phyloP scores from a whole-genome alignment of 129 eudicot genomes.

The Flaveria ramosissima region DNA sequence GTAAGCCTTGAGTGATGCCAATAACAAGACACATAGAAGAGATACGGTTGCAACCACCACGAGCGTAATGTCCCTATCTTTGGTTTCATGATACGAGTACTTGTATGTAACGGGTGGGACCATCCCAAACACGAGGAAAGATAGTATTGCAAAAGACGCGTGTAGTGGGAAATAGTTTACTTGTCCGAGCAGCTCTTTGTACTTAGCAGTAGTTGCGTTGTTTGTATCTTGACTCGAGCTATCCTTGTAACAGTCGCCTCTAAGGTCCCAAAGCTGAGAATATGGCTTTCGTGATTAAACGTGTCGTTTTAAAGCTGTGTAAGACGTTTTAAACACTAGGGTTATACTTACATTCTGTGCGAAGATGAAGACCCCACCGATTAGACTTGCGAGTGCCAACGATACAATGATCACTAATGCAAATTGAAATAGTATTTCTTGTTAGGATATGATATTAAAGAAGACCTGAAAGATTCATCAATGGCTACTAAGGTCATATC shows the following conservation, averaged over 20 bases:
- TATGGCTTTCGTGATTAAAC: neutral
- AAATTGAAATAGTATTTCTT: neutral
- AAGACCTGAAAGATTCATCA: neutral
- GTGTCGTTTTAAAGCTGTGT: neutral
- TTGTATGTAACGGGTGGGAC: slow-evolving; percentile 39
- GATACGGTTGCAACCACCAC: slow-evolving; percentile 31
- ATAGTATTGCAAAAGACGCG: slow-evolving; percentile 25
- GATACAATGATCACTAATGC: slow-evolving; percentile 51
- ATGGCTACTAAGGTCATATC: neutral
- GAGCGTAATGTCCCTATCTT: slow-evolving; percentile 23
- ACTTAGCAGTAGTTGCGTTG: slow-evolving; percentile 24
- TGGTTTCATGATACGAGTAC: slow-evolving; percentile 26
- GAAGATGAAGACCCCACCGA: slow-evolving; percentile 55
- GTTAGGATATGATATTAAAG: slow-evolving; percentile 25
- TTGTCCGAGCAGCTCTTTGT: slow-evolving; percentile 45
- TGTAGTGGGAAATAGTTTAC: slow-evolving; percentile 40
- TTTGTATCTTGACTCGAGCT: neutral
- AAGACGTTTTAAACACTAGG: neutral
- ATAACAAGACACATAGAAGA: slow-evolving; percentile 51
- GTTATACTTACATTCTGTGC: slow-evolving; percentile 52
- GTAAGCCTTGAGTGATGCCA: slow-evolving; percentile 53
- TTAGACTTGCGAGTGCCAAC: slow-evolving; percentile 52
- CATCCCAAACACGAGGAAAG: slow-evolving; percentile 43
- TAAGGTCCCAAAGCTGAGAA: slow-evolving; percentile 43
- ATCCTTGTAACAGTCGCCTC: slow-evolving; percentile 32